phyloP scores from a whole-genome alignment of 768 basidiomycete genomes.

The Russula sp. region DNA sequence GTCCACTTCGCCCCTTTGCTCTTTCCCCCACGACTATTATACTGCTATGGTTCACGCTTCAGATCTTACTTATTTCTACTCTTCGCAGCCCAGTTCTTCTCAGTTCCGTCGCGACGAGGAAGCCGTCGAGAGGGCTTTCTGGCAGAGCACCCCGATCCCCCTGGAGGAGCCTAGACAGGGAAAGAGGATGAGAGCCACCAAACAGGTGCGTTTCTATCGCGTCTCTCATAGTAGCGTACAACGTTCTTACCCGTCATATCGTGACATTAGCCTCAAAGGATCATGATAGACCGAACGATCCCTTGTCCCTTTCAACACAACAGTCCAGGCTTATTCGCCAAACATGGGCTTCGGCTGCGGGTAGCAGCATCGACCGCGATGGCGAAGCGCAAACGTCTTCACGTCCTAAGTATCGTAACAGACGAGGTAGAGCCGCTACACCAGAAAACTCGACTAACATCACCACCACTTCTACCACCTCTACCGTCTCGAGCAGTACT shows the following conservation, averaged over 20 bases:
- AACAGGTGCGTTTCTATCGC: constrained; percentile 2
- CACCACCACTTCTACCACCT: too few species aligned
- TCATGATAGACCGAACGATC: not conserved
- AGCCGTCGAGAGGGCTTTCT: constrained; percentile 12
- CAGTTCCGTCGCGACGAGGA: not conserved
- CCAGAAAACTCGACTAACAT: not conserved
- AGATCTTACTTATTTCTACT: not conserved
- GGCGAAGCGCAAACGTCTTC: not conserved
- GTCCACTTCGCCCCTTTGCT: not conserved
- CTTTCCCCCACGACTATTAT: not conserved
- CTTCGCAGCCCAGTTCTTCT: constrained; percentile 12
- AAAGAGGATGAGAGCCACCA: not conserved
- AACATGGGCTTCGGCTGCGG: constrained; percentile 1
- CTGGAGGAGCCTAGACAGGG: constrained; percentile 3
- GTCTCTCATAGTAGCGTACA: not conserved
- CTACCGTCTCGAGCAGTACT: not conserved
- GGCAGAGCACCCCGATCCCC: constrained; percentile 13
- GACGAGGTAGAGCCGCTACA: not conserved
- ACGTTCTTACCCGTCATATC: not conserved
- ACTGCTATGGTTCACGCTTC: not conserved
- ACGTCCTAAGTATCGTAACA: not conserved
- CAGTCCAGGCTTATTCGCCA: constrained; percentile 10
- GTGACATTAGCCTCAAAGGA: not conserved
- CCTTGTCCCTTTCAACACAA: not conserved
- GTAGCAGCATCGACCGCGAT: not conserved